These are phyloP conservation scores for Scheffersomyces coipomensis DNA, from an alignment of 805 yeast species.

Conservation along the genomic window DNA sequence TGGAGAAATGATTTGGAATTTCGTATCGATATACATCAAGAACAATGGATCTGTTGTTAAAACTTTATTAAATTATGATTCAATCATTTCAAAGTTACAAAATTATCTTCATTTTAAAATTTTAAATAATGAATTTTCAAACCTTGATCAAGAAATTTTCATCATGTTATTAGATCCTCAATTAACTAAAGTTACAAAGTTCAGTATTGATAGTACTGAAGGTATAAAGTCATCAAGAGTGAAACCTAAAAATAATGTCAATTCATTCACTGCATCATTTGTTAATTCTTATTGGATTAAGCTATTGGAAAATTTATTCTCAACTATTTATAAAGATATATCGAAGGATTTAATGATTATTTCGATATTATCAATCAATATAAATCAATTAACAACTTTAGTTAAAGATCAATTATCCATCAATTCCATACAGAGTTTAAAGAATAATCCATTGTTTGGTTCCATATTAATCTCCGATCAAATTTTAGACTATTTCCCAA, in stretches of 20 bases:
- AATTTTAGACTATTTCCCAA: slow-evolving; percentile 49
- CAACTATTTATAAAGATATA: slow-evolving; percentile 45
- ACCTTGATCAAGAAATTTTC: slow-evolving; percentile 45
- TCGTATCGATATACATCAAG: slow-evolving; percentile 52
- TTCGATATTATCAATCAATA: slow-evolving; percentile 49
- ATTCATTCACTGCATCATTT: slow-evolving; percentile 51
- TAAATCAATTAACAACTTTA: slow-evolving; percentile 40
- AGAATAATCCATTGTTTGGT: slow-evolving; percentile 53
- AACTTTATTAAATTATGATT: slow-evolving; percentile 22
- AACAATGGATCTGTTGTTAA: slow-evolving; percentile 46
- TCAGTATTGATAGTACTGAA: neutral
- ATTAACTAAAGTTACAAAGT: neutral
- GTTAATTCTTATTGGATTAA: slow-evolving; percentile 59
- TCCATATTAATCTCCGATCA: slow-evolving; percentile 50
- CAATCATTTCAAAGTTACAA: slow-evolving; percentile 27
- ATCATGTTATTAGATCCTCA: slow-evolving; percentile 46
- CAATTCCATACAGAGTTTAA: slow-evolving; percentile 39
- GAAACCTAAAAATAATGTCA: neutral
- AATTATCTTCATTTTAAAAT: slow-evolving; percentile 49
- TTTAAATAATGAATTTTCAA: slow-evolving; percentile 44
- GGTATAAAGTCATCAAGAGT: neutral
- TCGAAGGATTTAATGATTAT: slow-evolving; percentile 52
- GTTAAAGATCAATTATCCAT: slow-evolving; percentile 43
- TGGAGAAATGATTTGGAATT: slow-evolving; percentile 65
- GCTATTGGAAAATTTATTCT: slow-evolving; percentile 41